These are phyloP conservation scores for Platismatia glauca DNA, from an alignment of 495 filamentous ascomycete species.

Conservation along the genomic window DNA sequence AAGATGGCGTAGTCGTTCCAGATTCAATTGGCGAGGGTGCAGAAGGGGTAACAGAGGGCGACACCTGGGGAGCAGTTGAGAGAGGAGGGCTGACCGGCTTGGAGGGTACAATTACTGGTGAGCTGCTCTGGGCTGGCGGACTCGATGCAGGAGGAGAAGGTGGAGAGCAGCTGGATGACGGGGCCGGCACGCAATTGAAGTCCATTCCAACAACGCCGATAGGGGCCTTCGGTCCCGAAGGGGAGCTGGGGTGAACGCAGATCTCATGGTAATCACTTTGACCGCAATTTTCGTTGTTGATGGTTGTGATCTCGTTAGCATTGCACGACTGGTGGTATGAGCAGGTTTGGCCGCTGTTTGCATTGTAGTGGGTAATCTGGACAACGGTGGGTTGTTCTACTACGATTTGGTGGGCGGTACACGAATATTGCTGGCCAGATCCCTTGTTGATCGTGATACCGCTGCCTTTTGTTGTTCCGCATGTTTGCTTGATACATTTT, in stretches of 20 bases:
- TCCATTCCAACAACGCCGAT: constrained; percentile 65
- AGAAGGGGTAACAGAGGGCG: constrained; percentile 2
- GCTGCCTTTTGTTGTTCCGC: constrained; percentile 30
- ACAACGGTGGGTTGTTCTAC: constrained; percentile 66
- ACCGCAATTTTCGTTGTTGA: constrained; percentile 83
- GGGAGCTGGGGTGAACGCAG: constrained; percentile 58
- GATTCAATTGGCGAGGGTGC: constrained; percentile 1
- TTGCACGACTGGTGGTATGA: constrained; percentile 60
- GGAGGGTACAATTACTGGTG: not conserved
- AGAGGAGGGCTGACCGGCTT: constrained; percentile 25
- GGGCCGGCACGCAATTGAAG: constrained; percentile 62
- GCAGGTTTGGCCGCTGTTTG: constrained; percentile 72
- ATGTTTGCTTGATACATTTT: constrained; percentile 39
- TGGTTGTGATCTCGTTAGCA: constrained; percentile 52
- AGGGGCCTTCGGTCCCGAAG: constrained; percentile 27
- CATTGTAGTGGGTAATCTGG: constrained; percentile 72
- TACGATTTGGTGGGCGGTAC: constrained; percentile 49
- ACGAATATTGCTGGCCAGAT: constrained; percentile 50
- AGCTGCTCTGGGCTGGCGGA: not conserved
- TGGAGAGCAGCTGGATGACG: constrained; percentile 35
- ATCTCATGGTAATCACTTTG: constrained; percentile 69
- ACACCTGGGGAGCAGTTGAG: constrained; percentile 16
- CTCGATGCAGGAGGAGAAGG: constrained; percentile 20
- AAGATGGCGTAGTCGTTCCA: constrained; percentile 7
- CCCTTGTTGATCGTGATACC: constrained; percentile 48